Base-by-base conservation (phyloP, 805 yeast species). In the Candida tallmaniae region DNA sequence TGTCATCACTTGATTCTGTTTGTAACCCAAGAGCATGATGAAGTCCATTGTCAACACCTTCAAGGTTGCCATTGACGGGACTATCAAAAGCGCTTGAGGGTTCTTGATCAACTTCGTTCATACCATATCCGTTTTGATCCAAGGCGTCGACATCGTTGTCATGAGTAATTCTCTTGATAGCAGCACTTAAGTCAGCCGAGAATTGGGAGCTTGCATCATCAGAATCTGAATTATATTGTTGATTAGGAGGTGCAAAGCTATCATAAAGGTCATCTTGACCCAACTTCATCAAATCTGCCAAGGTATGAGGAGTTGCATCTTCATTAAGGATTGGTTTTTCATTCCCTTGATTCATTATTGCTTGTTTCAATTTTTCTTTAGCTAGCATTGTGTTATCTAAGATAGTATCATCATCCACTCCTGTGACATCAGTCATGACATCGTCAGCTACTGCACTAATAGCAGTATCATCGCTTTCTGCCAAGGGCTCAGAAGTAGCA, bases 151-250 rank as follows among this genome's bases (percentile, higher is more conserved):
- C 5, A 6, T 27, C 28, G 5, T 6, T 16, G 17, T 18, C 32
- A 16, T 31, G 31, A 16, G 41, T 32, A 12, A 42, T 39, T 23
- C 44, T 39, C 22, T 27, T 36, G 10, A 42, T 29, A 6, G 46
- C 46, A 11, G 43, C 46, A 32, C 40, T 39, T 20, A 42, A 35
- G 26, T 42, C 42, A 11, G 46, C 38, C 3, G 46, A 42, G 24
- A 39, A 39, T 20, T 35, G 34, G 12, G 42, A 38, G 26, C 44
- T 42, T 1, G 18, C 40, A 22, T 38, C 38, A 8, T 8, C 9
- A 13, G 39, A 29, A 23, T 41, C 42, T 5, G 40, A 35, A 6
- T 31, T 36, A 25, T 36, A 18, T 16, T 10, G 22, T 5, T 16
- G 12, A 13, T 34, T 35, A 5, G 45, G 42, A 4, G 29, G 27